Evolutionary conservation across 129 eudicot species (phyloP).

Genomic region (Lactuca sativa): DNA sequence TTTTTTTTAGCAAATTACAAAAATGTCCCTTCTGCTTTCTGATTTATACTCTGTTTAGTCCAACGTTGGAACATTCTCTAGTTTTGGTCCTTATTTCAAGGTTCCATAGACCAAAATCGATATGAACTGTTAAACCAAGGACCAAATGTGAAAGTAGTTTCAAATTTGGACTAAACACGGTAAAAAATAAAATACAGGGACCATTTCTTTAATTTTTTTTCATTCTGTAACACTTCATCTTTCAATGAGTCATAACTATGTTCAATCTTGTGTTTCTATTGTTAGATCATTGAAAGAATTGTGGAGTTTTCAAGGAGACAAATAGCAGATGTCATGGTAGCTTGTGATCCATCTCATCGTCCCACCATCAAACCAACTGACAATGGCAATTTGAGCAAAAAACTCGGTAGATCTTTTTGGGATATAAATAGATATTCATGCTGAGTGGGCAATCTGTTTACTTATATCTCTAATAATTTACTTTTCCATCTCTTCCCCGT

Average conservation of each 20-base stretch:
- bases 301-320: constrained; percentile 91
- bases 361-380: constrained; percentile 72
- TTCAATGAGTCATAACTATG: constrained; percentile 7
- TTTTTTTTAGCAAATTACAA: too few relatives aligned
- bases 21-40: not conserved
- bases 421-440: not conserved
- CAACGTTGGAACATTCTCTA: not conserved
- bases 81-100: not conserved
- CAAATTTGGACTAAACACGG: not conserved
- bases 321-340: constrained; percentile 72
- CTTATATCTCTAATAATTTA: not conserved
- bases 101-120: not conserved
- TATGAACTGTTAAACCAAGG: not conserved
- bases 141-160: not conserved
- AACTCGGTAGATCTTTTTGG: not conserved
- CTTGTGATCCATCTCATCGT: constrained; percentile 77
- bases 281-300: constrained; percentile 87
- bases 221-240: constrained; percentile 15
- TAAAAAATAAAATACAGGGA: not conserved
- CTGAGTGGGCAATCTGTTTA: constrained; percentile 15
- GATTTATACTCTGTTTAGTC: not conserved
- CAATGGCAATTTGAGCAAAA: constrained; percentile 44
- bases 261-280: constrained; percentile 16
- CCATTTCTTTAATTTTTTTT: not conserved
- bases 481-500: not conserved